Evolutionary conservation across 2,329 filamentous ascomycete species (phyloP), one percentile per base, ranked within the genome.

Genomic region (Aureobasidium namibiae): DNA sequence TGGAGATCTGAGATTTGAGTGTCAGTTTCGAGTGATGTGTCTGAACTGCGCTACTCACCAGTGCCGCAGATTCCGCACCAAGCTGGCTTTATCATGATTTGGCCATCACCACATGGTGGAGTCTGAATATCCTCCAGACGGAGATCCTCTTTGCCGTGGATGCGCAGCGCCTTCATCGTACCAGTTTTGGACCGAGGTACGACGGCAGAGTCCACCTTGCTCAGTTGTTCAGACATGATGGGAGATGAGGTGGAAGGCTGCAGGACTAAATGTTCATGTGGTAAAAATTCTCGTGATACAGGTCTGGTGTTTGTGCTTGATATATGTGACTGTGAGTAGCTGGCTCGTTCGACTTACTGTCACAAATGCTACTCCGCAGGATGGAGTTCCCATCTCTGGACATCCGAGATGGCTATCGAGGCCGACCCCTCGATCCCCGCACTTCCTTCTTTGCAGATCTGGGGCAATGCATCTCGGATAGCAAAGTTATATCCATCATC

Each of bases 151-250:
- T 70, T 70, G 36, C 70, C 71, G 48, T 73, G 69, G 61, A 73
- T 72, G n/a, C 70, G 67, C n/a, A 72, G 64, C 7, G 71, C 71
- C 53, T 69, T 72, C 71, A 73, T 73, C 4, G 56, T 66, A 16
- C 56, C 36, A 33, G 13, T 24, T 8, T 39, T 49, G 13, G 33
- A 24, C 13, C 34, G 33, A 7, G 44, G 14, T 5, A 10, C 14
- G 13, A 39, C 11, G 11, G 42, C 54, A 18, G 54, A 58, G 34
- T 58, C 34, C 14, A 58, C 34, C 13, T 58, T 58, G 14, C 39
- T 58, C 31, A 58, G n/a, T n/a, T 9, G 6, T 31, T 46, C 44
- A 24, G 54, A 29, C 54, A 48, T 46, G 23, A n/a, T 8, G 16
- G 1, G 49, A 29, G 6, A 21, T 5, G 3, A 7, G 4, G n/a